Percentiles rank a stretch among this genome's conserved stretches.
phyloP scores from a whole-genome alignment of 805 yeast species.

The Kodamaea jinghongensis region DNA sequence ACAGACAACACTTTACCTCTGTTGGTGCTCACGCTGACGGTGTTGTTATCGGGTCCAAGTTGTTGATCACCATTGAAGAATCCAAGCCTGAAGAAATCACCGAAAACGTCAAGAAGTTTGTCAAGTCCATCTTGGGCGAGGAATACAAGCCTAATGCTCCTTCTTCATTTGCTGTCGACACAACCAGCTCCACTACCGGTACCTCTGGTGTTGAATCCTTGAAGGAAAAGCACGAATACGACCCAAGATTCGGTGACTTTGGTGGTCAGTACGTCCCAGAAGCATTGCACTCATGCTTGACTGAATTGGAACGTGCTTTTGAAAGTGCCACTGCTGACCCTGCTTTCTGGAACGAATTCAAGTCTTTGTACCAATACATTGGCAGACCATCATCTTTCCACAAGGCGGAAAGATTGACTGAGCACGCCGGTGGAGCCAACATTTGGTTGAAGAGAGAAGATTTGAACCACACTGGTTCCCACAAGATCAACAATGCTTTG shows the following conservation, averaged over 20 bases:
- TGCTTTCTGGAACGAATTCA: constrained; percentile 89
- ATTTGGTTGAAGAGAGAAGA: constrained; percentile 99
- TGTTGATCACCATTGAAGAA: constrained; percentile 67
- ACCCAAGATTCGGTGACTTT: constrained; percentile 85
- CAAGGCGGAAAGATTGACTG: constrained; percentile 84
- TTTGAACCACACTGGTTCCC: constrained; percentile 85
- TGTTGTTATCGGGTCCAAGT: constrained; percentile 91
- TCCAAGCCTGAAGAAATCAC: constrained; percentile 61
- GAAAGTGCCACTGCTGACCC: constrained; percentile 88
- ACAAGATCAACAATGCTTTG: constrained; percentile 79
- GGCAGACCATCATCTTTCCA: constrained; percentile 96
- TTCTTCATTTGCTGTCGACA: constrained; percentile 17
- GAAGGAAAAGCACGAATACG: constrained; percentile 62
- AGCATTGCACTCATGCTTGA: constrained; percentile 85
- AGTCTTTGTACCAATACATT: constrained; percentile 80
- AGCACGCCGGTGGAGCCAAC: constrained; percentile 84
- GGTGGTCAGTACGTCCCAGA: constrained; percentile 99
- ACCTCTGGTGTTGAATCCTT: constrained; percentile 30
- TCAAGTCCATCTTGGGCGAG: constrained; percentile 64
- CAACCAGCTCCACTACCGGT: constrained; percentile 22
- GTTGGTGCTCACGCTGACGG: constrained; percentile 89
- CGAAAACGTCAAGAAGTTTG: constrained; percentile 63
- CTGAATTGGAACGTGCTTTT: constrained; percentile 85
- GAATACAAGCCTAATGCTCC: constrained; percentile 36
- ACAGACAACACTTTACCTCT: constrained; percentile 80